phyloP scores from a whole-genome alignment of 2,329 filamentous ascomycete genomes.

The Arthrobotrys iridis region DNA sequence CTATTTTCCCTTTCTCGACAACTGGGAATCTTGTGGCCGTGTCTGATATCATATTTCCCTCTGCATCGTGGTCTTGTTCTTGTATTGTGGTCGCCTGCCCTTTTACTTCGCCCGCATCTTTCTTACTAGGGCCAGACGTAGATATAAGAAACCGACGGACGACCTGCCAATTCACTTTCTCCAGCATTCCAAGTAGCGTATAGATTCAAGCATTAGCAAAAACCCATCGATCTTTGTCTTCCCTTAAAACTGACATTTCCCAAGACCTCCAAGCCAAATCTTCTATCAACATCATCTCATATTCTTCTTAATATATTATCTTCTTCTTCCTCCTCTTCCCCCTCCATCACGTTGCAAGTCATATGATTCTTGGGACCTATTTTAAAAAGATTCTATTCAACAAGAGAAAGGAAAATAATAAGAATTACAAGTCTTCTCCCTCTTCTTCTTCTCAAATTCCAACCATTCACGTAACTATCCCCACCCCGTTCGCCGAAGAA shows the following conservation, averaged over 20 bases:
- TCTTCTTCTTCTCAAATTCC: neutral
- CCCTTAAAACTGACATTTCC: neutral
- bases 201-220: neutral
- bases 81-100: constrained; percentile 3
- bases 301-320: neutral
- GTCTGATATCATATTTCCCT: constrained; percentile 55
- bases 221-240: neutral
- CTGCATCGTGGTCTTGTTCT: constrained; percentile 14
- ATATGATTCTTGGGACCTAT: constrained; percentile 41
- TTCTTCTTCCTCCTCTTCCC: neutral
- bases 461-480: constrained; percentile 25
- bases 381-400: constrained; percentile 30
- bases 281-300: neutral
- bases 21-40: constrained; percentile 31
- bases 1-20: neutral
- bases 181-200: neutral
- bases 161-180: constrained; percentile 4
- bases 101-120: neutral
- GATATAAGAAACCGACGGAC: constrained; percentile 43
- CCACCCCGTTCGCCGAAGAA: neutral
- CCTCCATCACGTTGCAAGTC: constrained; percentile 2
- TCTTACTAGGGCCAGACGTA: neutral
- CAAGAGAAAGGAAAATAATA: neutral
- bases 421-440: neutral
- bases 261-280: neutral